A percentile compares a stretch with the other conserved stretches of the same genome.
phyloP scores from a whole-genome alignment of 345 rosid species.

The Gossypium ekmanianum region DNA sequence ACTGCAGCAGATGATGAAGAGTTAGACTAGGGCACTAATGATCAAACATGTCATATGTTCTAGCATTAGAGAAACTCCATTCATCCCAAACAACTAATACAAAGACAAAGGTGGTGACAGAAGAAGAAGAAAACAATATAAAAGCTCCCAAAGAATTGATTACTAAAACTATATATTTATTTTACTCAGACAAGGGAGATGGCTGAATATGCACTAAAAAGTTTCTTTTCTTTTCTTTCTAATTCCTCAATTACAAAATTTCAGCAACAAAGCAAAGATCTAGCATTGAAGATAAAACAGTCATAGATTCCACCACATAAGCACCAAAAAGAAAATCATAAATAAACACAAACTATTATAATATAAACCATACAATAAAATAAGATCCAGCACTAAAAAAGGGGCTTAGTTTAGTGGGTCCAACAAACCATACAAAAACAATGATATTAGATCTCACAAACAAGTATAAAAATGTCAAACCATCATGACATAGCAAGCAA shows the following conservation, averaged over 20 bases:
- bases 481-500: not conserved
- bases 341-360: not conserved
- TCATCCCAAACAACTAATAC: not conserved
- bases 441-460: not conserved
- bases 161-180: not conserved
- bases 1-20: conserved; percentile 36
- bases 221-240: not conserved
- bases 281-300: not conserved
- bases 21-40: not conserved
- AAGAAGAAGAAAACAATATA: not conserved
- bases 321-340: not conserved
- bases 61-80: not conserved
- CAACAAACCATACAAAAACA: not conserved
- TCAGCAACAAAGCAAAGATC: not conserved
- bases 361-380: not conserved
- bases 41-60: not conserved
- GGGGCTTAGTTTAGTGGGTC: no score
- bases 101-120: not conserved
- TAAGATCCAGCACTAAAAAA: not conserved
- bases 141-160: not conserved
- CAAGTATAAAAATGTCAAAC: not conserved
- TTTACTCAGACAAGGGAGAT: no score
- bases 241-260: not conserved
- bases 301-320: not conserved
- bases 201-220: not conserved